Conservation (phyloP, 148 eudicot species). For the Vaccinium macrocarpon region DNA sequence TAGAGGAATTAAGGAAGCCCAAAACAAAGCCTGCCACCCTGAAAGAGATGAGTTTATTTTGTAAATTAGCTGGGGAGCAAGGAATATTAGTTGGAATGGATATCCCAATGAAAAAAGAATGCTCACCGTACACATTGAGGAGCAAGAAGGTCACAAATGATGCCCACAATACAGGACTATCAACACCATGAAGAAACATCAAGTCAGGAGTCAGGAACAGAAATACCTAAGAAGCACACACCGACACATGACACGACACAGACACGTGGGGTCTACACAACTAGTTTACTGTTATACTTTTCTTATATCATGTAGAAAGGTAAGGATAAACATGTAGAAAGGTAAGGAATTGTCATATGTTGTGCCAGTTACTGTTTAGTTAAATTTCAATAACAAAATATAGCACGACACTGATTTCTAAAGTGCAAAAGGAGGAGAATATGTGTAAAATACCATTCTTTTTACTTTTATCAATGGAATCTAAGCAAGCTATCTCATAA, state of each 20-base stretch:
- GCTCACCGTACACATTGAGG: constrained; percentile 66
- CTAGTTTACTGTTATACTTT: background rate
- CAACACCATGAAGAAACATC: constrained; percentile 1
- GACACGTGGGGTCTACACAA: background rate
- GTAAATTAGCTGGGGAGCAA: background rate
- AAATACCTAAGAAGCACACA: background rate
- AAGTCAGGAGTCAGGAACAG: background rate
- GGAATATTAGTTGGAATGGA: background rate
- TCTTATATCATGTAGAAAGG: background rate
- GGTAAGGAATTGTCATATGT: background rate
- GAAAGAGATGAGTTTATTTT: constrained; percentile 13
- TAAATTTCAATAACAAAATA: background rate
- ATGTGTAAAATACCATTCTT: background rate
- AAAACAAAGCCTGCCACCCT: constrained; percentile 76
- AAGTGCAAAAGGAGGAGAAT: background rate
- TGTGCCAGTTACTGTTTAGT: background rate
- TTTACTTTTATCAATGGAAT: background rate
- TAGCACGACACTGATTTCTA: background rate
- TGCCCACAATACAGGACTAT: constrained; percentile 83
- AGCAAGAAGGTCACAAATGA: constrained; percentile 82
- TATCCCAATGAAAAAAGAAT: background rate
- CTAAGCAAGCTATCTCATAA: too few species aligned
- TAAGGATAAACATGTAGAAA: background rate
- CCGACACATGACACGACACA: background rate
- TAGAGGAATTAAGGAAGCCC: constrained; percentile 73